Conservation (phyloP, 176 grass and related monocot species). For the Musa itinerans region DNA sequence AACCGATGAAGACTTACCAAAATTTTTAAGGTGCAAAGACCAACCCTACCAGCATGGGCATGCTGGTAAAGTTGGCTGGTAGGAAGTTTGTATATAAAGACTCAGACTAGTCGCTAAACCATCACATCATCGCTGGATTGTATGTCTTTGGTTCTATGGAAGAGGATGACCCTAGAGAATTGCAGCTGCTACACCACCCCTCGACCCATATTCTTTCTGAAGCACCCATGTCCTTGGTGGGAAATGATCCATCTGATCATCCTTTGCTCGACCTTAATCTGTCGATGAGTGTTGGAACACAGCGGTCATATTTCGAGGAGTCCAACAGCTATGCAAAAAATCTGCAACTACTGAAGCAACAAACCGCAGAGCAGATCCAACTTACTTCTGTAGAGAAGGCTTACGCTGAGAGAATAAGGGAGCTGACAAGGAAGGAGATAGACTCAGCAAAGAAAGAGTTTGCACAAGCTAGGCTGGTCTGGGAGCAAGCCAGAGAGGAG, state of each 20-base stretch:
- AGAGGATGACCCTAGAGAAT: constrained; percentile 39
- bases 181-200: constrained; percentile 28
- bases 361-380: constrained; percentile 76
- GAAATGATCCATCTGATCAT: constrained; percentile 11
- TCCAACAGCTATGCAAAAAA: constrained; percentile 6
- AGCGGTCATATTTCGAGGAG: constrained; percentile 17
- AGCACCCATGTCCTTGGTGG: neutral
- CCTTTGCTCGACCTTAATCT: constrained; percentile 64
- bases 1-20: constrained; percentile 5
- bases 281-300: constrained; percentile 59
- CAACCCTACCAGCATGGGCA: neutral
- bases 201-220: constrained; percentile 8
- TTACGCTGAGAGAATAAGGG: constrained; percentile 71
- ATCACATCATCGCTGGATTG: constrained; percentile 22
- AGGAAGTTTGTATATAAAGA: constrained; percentile 14
- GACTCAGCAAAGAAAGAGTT: constrained; percentile 90
- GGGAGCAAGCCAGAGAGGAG: constrained; percentile 78
- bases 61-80: neutral
- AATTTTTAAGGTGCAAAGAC: neutral
- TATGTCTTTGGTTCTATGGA: constrained; percentile 53
- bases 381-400: constrained; percentile 65
- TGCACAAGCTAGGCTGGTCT: constrained; percentile 72
- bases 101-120: neutral
- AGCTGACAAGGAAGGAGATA: constrained; percentile 63
- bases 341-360: constrained; percentile 52